These are phyloP conservation scores for Chalaropsis ovoidea DNA, from an alignment of 2,329 filamentous ascomycete species.

Conservation along the genomic window DNA sequence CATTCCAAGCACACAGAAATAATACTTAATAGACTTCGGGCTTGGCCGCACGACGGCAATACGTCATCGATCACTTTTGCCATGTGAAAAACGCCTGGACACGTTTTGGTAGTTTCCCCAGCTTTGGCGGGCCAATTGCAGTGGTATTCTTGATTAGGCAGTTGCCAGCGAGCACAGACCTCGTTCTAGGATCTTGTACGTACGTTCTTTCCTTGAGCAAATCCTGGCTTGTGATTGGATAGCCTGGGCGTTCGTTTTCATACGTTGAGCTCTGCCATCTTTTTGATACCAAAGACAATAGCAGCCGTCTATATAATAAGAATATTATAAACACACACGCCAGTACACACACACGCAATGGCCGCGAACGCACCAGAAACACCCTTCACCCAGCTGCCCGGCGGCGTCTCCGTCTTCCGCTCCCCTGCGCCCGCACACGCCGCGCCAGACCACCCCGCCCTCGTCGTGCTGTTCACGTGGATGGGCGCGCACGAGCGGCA, in stretches of 20 bases:
- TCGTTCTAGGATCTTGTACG: neutral
- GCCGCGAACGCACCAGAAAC: neutral
- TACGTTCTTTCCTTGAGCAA: neutral
- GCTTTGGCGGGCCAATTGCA: too few species aligned
- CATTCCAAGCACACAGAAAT: too few species aligned
- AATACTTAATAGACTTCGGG: too few species aligned
- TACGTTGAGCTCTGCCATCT: neutral
- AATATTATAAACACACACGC: neutral
- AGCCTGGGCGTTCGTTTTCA: neutral
- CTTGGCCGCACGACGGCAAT: too few species aligned
- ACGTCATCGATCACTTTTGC: too few species aligned
- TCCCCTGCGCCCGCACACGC: neutral
- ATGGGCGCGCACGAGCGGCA: slow-evolving; percentile 42
- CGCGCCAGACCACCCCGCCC: slow-evolving; percentile 33
- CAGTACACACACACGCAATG: neutral
- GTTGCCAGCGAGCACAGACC: neutral
- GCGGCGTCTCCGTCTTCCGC: neutral
- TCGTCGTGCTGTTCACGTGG: slow-evolving; percentile 43
- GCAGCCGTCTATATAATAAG: neutral
- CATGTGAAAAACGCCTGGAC: too few species aligned
- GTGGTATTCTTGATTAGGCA: neutral
- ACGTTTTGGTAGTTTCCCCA: too few species aligned
- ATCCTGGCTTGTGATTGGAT: neutral
- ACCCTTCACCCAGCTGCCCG: neutral
- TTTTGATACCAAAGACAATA: neutral